A percentile compares a stretch with the other conserved stretches of the same genome.
Evolutionary conservation across 768 basidiomycete species (phyloP).

Genomic region (Lactifluus volemus): DNA sequence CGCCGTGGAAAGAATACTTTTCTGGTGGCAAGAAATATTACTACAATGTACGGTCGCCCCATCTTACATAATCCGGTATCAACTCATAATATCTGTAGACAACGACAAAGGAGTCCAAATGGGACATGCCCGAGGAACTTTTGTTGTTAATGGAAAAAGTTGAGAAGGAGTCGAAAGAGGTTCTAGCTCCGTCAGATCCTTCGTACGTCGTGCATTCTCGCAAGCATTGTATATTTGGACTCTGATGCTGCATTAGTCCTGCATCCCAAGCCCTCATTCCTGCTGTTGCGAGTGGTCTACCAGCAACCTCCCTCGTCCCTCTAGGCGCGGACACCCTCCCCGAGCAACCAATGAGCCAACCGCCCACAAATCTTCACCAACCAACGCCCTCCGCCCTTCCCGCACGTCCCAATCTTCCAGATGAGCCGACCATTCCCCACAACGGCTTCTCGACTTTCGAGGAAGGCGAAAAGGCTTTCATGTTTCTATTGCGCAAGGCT

Average conservation of each 20-base stretch:
- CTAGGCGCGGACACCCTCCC: conserved; percentile 23
- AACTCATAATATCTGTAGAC: conserved; percentile 38
- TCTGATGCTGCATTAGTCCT: background rate
- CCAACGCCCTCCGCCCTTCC: conserved; percentile 54
- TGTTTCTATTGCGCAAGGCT: conserved; percentile 79
- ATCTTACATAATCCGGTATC: background rate
- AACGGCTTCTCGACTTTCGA: conserved; percentile 81
- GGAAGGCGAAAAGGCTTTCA: conserved; percentile 93
- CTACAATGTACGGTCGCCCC: conserved; percentile 53
- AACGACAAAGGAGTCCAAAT: conserved; percentile 87
- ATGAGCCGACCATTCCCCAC: conserved; percentile 82
- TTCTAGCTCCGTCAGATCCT: conserved; percentile 21
- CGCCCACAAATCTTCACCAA: conserved; percentile 52
- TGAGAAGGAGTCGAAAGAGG: conserved; percentile 55
- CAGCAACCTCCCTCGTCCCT: conserved; percentile 26
- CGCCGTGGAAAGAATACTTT: conserved; percentile 95
- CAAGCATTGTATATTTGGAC: background rate
- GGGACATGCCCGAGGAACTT: conserved; percentile 96
- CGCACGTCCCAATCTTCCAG: conserved; percentile 69
- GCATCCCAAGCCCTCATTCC: conserved; percentile 5
- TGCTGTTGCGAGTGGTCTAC: background rate
- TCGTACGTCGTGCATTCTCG: background rate
- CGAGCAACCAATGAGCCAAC: conserved; percentile 35
- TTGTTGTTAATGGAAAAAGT: conserved; percentile 76
- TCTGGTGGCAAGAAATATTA: conserved; percentile 88